A percentile compares a stretch with the other conserved stretches of the same genome.
These are phyloP conservation scores for Chenopodium suecicum DNA, from an alignment of 148 eudicot genomes.

Conservation along the genomic window DNA sequence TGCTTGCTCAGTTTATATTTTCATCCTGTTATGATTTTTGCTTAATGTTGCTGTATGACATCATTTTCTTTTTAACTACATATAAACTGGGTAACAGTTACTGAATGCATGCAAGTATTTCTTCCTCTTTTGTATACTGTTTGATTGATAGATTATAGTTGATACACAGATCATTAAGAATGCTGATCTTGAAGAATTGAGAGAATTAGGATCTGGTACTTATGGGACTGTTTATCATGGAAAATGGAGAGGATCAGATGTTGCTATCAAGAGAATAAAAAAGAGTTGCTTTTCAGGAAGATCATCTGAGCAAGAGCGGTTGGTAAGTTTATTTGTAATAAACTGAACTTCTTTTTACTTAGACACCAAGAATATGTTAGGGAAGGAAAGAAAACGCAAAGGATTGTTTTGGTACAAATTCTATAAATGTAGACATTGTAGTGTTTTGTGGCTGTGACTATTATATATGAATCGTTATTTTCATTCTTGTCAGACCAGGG, in stretches of 20 bases:
- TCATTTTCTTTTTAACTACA: not conserved
- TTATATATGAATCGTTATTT: constrained; percentile 5
- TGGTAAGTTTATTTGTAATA: constrained; percentile 46
- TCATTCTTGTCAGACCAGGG: constrained; percentile 52
- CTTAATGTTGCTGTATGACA: not conserved
- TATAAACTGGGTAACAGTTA: not conserved
- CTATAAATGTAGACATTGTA: not conserved
- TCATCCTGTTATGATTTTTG: constrained; percentile 1
- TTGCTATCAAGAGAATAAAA: constrained; percentile 92
- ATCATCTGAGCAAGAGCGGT: constrained; percentile 83
- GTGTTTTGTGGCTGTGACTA: not conserved
- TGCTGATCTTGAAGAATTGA: constrained; percentile 86
- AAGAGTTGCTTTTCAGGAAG: constrained; percentile 92
- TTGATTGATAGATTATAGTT: constrained; percentile 23
- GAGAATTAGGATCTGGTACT: constrained; percentile 93
- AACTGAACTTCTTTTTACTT: constrained; percentile 2
- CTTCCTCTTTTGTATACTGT: constrained; percentile 4
- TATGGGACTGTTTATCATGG: constrained; percentile 97
- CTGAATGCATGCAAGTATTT: not conserved
- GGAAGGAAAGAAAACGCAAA: not conserved
- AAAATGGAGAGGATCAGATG: constrained; percentile 96
- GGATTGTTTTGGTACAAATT: constrained; percentile 1
- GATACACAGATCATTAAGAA: constrained; percentile 71
- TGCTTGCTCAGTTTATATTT: not conserved
- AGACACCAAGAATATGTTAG: not conserved